Percentiles rank a stretch among this genome's conserved stretches.
Evolutionary conservation across 345 rosid species (phyloP).

Genomic region (Hypericum androsaemum): DNA sequence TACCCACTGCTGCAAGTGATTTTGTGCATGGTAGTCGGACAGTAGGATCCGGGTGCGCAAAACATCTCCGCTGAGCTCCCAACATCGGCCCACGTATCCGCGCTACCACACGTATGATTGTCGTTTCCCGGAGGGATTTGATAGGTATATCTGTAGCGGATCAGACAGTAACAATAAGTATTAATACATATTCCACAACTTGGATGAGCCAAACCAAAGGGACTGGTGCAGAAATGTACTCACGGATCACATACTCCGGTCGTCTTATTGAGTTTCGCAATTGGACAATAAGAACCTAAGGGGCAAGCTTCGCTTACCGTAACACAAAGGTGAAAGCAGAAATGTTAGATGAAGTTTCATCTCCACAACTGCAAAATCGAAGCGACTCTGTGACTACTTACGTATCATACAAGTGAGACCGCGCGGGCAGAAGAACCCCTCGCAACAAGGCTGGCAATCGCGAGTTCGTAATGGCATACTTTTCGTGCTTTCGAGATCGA

Average conservation of each 20-base stretch:
- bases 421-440: slow-evolving; percentile 92
- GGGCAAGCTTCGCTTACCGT: slow-evolving; percentile 61
- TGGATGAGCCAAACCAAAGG: slow-evolving; percentile 2
- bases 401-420: slow-evolving; percentile 96
- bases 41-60: slow-evolving; percentile 5
- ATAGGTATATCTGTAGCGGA: not conserved
- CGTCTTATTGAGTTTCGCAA: slow-evolving; percentile 57
- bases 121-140: slow-evolving; percentile 1
- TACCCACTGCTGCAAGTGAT: slow-evolving; percentile 11
- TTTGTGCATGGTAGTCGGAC: not conserved
- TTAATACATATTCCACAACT: slow-evolving; percentile 2
- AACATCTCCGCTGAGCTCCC: not conserved
- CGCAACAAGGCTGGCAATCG: slow-evolving; percentile 82
- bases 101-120: slow-evolving; percentile 7
- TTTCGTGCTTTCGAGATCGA: slow-evolving; percentile 36
- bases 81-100: slow-evolving; percentile 3
- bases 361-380: not conserved
- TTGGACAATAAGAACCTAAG: slow-evolving; percentile 73
- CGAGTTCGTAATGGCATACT: slow-evolving; percentile 46
- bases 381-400: slow-evolving; percentile 26
- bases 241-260: slow-evolving; percentile 81
- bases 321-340: slow-evolving; percentile 7
- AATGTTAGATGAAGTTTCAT: not conserved
- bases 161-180: not conserved
- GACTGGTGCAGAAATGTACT: slow-evolving; percentile 22